Evolutionary conservation across 257 asterid genomes (phyloP), one percentile per base, ranked within the genome.

Genomic region (Ilex asprella): DNA sequence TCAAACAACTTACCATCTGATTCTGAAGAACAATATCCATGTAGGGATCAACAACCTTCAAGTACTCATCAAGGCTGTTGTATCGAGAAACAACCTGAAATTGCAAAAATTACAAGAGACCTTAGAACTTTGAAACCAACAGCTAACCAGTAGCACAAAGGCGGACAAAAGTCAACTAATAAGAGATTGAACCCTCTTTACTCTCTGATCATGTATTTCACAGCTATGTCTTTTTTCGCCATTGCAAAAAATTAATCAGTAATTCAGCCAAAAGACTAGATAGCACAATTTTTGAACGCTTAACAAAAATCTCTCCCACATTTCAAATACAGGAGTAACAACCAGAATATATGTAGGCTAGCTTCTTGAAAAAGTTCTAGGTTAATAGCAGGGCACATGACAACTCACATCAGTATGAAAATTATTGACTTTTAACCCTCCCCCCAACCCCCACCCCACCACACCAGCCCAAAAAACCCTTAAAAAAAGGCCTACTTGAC

Each of bases 71-170:
- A 67, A 82, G 83, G 73, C 71, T 72, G 44, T 69, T 67, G 69
- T 60, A 79, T 69, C 64, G 58, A 68, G 92, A 78, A 52, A 88
- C 75, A 66, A 82, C 95, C 97, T 90, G 96, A 78, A 75, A 82
- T 65, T 11, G 67, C 16, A 67, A 61, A 64, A 3, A 35, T 35
- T 49, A 64, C 47, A 41, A 7, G n/a, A 14, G 31, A 32, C 32
- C 1, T 7, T 46, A 46, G 13, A 10, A 46, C n/a, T 46, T 46
- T 21, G 27, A 21, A 21, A 10, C 52, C 11, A 46, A 46, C 13
- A 46, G 52, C n/a, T 46, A 46, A 46, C 41, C 41, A 35, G 41
- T 35, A 3, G 7, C 41, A 7, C 2, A 0, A 49, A 49, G 27
- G 14, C 54, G 10, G 54, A 11, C 1, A 49, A 2, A 49, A 49